Conservation (phyloP, 164 flowering plant genomes). For the Liriodendron chinense region DNA sequence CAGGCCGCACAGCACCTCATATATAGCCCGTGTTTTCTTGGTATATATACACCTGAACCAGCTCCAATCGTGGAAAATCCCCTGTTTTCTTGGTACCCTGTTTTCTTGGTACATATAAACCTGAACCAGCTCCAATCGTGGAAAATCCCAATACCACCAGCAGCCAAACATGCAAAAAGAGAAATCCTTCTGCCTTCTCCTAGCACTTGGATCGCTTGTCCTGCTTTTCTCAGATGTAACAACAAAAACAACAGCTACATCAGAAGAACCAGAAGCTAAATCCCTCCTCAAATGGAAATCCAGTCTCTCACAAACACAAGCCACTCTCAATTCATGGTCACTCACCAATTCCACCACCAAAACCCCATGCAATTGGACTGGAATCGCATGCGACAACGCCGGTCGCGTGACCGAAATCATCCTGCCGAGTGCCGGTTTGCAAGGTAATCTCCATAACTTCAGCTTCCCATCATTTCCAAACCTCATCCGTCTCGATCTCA, state of each 20-base stretch:
- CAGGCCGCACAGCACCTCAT: too few relatives aligned
- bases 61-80: too few relatives aligned
- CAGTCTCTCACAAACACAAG: neutral
- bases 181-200: too few relatives aligned
- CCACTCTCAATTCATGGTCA: neutral
- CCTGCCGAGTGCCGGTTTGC: constrained; percentile 9
- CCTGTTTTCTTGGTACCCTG: too few relatives aligned
- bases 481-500: constrained; percentile 22
- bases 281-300: neutral
- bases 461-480: constrained; percentile 23
- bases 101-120: too few relatives aligned
- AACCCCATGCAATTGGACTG: constrained; percentile 17
- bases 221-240: neutral
- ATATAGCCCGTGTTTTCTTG: too few relatives aligned
- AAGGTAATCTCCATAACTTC: constrained; percentile 17
- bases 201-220: too few relatives aligned
- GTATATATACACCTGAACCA: too few relatives aligned
- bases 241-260: neutral
- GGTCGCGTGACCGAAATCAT: constrained; percentile 12
- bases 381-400: constrained; percentile 11
- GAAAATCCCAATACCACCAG: too few relatives aligned
- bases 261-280: neutral
- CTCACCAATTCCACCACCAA: neutral
- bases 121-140: too few relatives aligned
- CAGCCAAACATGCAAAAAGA: too few relatives aligned